Evolutionary conservation across 225 moss, liverwort and hornwort genomes (phyloP).

Genomic region (Climacium dendroides): DNA sequence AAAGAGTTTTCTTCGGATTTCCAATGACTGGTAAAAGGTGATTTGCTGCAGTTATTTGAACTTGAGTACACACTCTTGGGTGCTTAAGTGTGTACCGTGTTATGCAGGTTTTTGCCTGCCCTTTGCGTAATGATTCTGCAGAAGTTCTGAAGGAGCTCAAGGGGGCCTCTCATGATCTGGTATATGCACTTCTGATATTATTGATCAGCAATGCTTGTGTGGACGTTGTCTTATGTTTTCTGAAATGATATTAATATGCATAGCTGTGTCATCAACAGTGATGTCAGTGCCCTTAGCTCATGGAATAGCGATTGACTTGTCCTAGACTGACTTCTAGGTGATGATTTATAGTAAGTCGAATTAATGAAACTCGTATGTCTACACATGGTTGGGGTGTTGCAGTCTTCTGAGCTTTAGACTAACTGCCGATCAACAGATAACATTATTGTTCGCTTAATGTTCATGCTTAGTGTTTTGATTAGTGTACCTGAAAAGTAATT

Average conservation of each 20-base stretch:
- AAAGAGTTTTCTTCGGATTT: not conserved
- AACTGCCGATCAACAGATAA: not conserved
- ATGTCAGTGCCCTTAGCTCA: not conserved
- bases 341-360: not conserved
- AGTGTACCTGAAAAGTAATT: not conserved
- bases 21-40: not conserved
- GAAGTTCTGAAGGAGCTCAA: constrained; percentile 75
- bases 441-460: not conserved
- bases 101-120: constrained; percentile 88
- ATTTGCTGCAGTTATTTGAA: not conserved
- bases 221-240: not conserved
- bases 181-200: not conserved
- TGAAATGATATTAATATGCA: not conserved
- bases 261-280: not conserved
- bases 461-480: not conserved
- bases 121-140: constrained; percentile 78
- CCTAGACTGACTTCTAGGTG: not conserved
- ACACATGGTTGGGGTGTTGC: not conserved
- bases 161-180: constrained; percentile 82
- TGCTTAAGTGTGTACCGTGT: not conserved
- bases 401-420: not conserved
- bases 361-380: not conserved
- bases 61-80: not conserved
- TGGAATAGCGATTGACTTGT: not conserved
- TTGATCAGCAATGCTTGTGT: not conserved